These are phyloP conservation scores for Chrysophaeum taylorii DNA, from an alignment of 352 stramenopile species.

Conservation along the genomic window DNA sequence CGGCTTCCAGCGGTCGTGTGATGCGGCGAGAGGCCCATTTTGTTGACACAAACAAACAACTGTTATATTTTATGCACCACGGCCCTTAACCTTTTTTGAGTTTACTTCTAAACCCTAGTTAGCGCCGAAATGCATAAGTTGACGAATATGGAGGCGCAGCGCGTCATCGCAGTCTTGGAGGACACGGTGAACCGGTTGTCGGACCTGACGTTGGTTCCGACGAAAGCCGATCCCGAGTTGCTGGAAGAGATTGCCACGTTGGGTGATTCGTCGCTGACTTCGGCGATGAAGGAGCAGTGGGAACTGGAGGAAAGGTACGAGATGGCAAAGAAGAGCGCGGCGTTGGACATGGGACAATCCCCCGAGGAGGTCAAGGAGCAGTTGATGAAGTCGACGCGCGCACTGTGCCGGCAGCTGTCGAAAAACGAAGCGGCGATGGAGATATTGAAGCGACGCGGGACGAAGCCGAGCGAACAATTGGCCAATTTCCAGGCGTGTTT, in stretches of 20 bases:
- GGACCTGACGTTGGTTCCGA: not conserved
- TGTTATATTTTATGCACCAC: too few relatives aligned
- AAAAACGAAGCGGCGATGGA: not conserved
- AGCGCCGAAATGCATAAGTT: constrained; percentile 8
- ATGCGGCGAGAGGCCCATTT: too few relatives aligned
- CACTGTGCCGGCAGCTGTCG: not conserved
- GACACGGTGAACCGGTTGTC: not conserved
- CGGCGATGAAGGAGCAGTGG: not conserved
- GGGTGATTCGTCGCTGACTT: not conserved
- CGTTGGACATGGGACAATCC: too few relatives aligned
- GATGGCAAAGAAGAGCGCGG: not conserved
- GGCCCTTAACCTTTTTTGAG: too few relatives aligned
- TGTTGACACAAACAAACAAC: too few relatives aligned
- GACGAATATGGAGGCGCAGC: constrained; percentile 7
- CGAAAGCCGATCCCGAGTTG: not conserved
- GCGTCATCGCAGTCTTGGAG: constrained; percentile 5
- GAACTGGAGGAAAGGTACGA: not conserved
- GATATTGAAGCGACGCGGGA: not conserved
- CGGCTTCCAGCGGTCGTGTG: too few relatives aligned
- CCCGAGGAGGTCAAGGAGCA: not conserved
- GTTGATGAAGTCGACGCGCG: not conserved
- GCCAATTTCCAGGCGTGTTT: not conserved
- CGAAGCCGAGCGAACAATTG: not conserved
- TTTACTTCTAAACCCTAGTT: too few relatives aligned
- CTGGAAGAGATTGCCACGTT: not conserved